Evolutionary conservation across 177 flowering plant genomes (phyloP), one percentile per base, ranked within the genome.

Genomic region (Vitis hybrid): DNA sequence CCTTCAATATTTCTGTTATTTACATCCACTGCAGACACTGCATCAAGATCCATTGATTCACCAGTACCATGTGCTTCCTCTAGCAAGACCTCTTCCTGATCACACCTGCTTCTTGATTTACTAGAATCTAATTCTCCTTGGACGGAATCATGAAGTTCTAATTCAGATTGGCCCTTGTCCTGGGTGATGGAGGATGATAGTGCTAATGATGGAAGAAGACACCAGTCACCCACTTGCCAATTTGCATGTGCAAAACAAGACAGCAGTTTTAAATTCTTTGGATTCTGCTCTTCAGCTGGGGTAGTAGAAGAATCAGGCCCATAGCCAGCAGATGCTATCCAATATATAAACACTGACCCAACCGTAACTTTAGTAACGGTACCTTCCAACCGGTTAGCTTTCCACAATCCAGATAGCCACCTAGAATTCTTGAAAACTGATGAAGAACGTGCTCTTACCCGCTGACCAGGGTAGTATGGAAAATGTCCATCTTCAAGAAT

Each of bases 151-250:
- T 76, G 62, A 56, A 74, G 65, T 67, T 69, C 73, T 49, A 68
- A 57, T 66, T 70, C 77, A 62, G 83, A 74, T 49, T 78, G 64
- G 63, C 70, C 78, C 75, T 78, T 82, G 71, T 78, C 79, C 59
- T 75, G 12, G 14, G 78, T n/a, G 66, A 52, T 60, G n/a, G 78
- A 75, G 19, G 89, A 76, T 54, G 84, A 69, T 57, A 24, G 56
- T 48, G 60, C 21, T 54, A 70, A 54, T 56, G 89, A 69, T 15
- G 94, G 93, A 71, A 87, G 85, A 69, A 90, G 86, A 81, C 99
- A 93, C 93, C 97, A 89, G 72, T 96, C 99, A 82, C 98, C 95
- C 12, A 96, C 81, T 76, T 94, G 94, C 99, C 99, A 96, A 80
- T 82, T 94, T 69, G 97, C 88, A 88, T 96, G 91, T 32, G 88